phyloP scores from a whole-genome alignment of 2,329 filamentous ascomycete genomes.

The Cordyceps sp. region DNA sequence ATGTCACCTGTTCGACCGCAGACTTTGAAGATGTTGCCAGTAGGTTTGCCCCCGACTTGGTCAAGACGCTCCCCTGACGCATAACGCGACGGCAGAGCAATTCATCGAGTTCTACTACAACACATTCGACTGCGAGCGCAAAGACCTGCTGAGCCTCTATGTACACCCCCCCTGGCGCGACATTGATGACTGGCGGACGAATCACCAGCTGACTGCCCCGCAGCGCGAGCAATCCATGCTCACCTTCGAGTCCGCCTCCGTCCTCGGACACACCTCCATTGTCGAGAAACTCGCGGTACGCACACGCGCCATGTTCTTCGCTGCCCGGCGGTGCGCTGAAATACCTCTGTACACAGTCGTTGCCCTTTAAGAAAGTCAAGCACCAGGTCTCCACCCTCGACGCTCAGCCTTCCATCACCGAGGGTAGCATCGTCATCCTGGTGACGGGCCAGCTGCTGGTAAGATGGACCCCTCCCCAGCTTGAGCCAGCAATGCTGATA shows the following conservation, averaged over 20 bases:
- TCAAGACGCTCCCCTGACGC: conserved; percentile 1
- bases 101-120: conserved; percentile 88
- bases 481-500: conserved; percentile 1
- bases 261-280: conserved; percentile 49
- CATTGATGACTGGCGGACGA: background rate
- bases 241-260: conserved; percentile 66
- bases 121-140: conserved; percentile 63
- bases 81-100: conserved; percentile 58
- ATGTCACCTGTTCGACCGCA: conserved; percentile 8
- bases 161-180: conserved; percentile 35
- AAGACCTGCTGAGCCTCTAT: conserved; percentile 54
- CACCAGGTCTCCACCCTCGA: conserved; percentile 67
- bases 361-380: conserved; percentile 68
- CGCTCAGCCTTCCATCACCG: conserved; percentile 54
- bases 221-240: conserved; percentile 78
- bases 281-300: conserved; percentile 67
- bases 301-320: background rate
- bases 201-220: conserved; percentile 5
- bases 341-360: conserved; percentile 31
- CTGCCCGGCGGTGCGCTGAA: background rate
- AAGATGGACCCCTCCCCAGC: conserved; percentile 16
- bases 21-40: conserved; percentile 30
- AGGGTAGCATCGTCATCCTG: conserved; percentile 64
- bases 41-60: conserved; percentile 14
- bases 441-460: conserved; percentile 79